Base-by-base conservation (phyloP, 352 stramenopile genomes). In the Pythium aquatile region DNA sequence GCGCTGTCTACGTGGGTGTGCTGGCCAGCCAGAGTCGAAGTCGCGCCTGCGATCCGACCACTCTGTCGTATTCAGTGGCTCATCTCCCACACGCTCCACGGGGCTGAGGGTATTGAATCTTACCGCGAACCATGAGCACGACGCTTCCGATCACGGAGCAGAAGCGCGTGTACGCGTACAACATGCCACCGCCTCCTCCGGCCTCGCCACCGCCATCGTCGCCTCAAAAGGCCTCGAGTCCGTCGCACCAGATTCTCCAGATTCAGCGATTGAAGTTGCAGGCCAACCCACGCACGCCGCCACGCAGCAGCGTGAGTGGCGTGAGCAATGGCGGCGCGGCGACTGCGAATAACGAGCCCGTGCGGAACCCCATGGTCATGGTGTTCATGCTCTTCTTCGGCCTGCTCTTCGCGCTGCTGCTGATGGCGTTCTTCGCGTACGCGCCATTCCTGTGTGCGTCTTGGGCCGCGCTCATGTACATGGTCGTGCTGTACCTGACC, bases 401-500 rank as follows among this genome's bases (percentile, higher is more conserved):
- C 1, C 68, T 94, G 51, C 55, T 93, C 20, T 16, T 91, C 16
- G 74, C 73, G 42, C 78, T 93, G 29, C 67, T 88, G 16, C 63
- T 94, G 55, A 84, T 94, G 74, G 86, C 82, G 26, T 93, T 94
- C 70, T 91, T 94, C 46, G 79, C 84, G 58, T 90, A 87, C 53
- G 86, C 86, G 35, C 86, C 86, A 30, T 71, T 94, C 46, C 66
- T 94, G 32, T 94, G 86, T 55, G 82, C 79, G 47, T 92, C 82
- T 10, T 93, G 82, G 79, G 71, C 91, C 58, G 86, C 79, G 35
- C 87, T 94, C 57, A 72, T 92, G 65, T 93, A 94, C 64, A 78
- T 94, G 61, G 83, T 94, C 37, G 80, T 77, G 5, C 70, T 94
- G 20, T 94, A 92, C 66, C 69, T 94, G 60, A 87, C 82, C 30